These are phyloP conservation scores for Cytospora piceae DNA, from an alignment of 2,329 filamentous ascomycete species.

Conservation along the genomic window DNA sequence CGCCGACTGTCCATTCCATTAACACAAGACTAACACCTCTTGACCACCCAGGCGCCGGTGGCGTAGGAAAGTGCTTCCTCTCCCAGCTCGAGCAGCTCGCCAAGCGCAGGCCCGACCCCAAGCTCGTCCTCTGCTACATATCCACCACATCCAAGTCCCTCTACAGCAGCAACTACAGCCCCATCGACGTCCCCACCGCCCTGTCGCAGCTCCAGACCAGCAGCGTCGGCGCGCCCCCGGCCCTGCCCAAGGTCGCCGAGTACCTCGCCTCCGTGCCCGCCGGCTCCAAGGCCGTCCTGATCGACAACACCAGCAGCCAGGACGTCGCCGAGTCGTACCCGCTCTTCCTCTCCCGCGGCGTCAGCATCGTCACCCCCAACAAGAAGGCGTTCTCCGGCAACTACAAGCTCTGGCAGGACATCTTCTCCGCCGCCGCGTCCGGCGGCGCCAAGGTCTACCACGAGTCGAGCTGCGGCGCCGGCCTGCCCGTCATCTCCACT, in stretches of 20 bases:
- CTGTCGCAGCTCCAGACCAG: slow-evolving; percentile 23
- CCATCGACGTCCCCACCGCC: slow-evolving; percentile 55
- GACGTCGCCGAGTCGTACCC: slow-evolving; percentile 85
- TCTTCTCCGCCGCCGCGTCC: slow-evolving; percentile 73
- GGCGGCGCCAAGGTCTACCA: slow-evolving; percentile 87
- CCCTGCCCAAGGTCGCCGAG: slow-evolving; percentile 71
- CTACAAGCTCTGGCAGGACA: slow-evolving; percentile 81
- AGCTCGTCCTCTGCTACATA: slow-evolving; percentile 81
- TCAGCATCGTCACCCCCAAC: slow-evolving; percentile 94
- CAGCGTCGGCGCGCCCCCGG: slow-evolving; percentile 55
- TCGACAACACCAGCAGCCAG: slow-evolving; percentile 95
- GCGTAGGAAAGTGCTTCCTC: slow-evolving; percentile 91
- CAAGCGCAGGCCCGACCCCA: slow-evolving; percentile 67
- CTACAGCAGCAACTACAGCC: slow-evolving; percentile 72
- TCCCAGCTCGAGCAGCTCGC: slow-evolving; percentile 74
- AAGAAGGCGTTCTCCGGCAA: slow-evolving; percentile 95
- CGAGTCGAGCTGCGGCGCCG: slow-evolving; percentile 92
- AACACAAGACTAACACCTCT: background rate
- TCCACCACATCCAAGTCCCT: slow-evolving; percentile 84
- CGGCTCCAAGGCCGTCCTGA: slow-evolving; percentile 72
- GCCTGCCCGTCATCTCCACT: slow-evolving; percentile 90
- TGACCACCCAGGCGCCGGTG: slow-evolving; percentile 73
- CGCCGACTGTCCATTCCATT: slow-evolving; percentile 25
- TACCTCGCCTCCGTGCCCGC: slow-evolving; percentile 76
- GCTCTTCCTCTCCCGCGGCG: slow-evolving; percentile 74